A percentile compares a stretch with the other conserved stretches of the same genome.
These are phyloP conservation scores for Pouteria glomerata DNA, from an alignment of 148 eudicot genomes.

Conservation along the genomic window DNA sequence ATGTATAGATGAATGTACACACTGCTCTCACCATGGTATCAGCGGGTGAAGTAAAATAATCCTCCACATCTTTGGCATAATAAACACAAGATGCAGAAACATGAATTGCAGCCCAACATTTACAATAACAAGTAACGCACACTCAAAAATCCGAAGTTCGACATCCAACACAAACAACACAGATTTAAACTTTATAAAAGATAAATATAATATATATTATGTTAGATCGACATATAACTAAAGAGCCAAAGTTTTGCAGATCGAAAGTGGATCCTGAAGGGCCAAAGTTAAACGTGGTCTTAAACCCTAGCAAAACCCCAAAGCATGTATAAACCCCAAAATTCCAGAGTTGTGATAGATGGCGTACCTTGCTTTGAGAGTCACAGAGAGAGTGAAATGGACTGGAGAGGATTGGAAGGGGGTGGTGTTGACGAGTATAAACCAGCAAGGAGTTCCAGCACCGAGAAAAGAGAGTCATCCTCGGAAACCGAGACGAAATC, in stretches of 20 bases:
- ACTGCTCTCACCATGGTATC: not conserved
- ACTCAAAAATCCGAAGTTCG: no score
- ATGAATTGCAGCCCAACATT: not conserved
- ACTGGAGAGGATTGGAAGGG: slow-evolving; percentile 22
- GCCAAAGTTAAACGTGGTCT: not conserved
- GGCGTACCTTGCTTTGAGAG: slow-evolving; percentile 38
- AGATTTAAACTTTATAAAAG: no score
- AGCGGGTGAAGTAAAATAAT: no score
- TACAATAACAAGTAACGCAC: no score
- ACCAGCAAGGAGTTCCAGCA: slow-evolving; percentile 27
- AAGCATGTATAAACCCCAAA: not conserved
- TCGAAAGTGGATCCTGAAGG: not conserved
- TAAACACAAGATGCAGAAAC: no score
- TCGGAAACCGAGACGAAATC: slow-evolving; percentile 41
- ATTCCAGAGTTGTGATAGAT: not conserved
- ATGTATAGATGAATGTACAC: not conserved
- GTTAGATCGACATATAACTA: not conserved
- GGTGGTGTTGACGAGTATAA: slow-evolving; percentile 20
- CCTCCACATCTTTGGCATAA: no score
- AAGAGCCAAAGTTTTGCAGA: not conserved
- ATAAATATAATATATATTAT: not conserved
- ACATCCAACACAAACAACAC: no score
- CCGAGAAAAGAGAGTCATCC: slow-evolving; percentile 29
- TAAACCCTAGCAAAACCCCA: slow-evolving; percentile 46
- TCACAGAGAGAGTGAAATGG: slow-evolving; percentile 31